phyloP scores from a whole-genome alignment of 169 alveolate genomes.

The Miamiensis avidus region DNA sequence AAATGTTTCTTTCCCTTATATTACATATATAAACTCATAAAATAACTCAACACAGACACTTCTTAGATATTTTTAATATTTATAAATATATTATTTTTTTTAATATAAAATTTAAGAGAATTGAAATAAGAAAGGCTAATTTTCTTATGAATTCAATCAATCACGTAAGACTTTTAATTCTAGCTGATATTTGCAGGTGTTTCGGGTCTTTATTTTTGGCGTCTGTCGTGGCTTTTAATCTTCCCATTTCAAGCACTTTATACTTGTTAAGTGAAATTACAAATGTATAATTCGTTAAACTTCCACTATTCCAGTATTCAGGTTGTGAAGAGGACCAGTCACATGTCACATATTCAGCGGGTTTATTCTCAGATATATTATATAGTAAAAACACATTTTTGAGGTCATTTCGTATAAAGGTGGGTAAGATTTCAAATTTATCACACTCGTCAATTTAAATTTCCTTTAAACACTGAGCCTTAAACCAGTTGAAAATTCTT shows the following conservation, averaged over 20 bases:
- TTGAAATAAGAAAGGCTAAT: neutral
- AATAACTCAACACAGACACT: too few relatives aligned
- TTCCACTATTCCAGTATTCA: constrained; percentile 21
- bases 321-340: constrained; percentile 5
- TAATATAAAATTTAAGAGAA: too few relatives aligned
- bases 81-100: too few relatives aligned
- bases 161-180: constrained; percentile 18
- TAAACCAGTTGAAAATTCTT: constrained; percentile 17
- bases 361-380: constrained; percentile 17
- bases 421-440: constrained; percentile 1
- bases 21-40: too few relatives aligned
- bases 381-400: constrained; percentile 8
- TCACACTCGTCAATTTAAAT: constrained; percentile 11
- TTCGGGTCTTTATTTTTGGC: neutral
- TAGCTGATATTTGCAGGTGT: constrained; percentile 2
- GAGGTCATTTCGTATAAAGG: neutral
- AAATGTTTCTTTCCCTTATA: too few relatives aligned
- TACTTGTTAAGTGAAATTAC: constrained; percentile 10
- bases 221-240: neutral
- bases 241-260: constrained; percentile 16
- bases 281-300: constrained; percentile 17
- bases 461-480: constrained; percentile 18
- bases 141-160: too few relatives aligned
- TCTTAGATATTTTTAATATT: too few relatives aligned
- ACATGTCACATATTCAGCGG: constrained; percentile 23